phyloP scores from a whole-genome alignment of 495 filamentous ascomycete genomes.

The Trichocladium antarcticum region DNA sequence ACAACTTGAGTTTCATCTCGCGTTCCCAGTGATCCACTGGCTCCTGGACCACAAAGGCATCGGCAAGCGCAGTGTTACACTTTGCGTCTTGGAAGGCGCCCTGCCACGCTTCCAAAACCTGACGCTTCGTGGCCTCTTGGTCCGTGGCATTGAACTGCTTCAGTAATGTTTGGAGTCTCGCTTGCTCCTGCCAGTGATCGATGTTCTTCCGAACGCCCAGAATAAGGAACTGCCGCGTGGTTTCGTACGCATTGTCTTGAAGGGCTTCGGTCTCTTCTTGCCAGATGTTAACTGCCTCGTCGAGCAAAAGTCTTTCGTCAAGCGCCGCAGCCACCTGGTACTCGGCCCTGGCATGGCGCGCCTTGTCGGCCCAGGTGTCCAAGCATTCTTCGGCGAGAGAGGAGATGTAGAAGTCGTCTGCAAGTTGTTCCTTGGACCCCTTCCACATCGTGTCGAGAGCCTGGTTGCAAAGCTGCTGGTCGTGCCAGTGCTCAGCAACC shows the following conservation, averaged over 20 bases:
- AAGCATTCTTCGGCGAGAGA: constrained; percentile 2
- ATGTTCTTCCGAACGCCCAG: constrained; percentile 10
- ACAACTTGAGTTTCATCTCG: constrained; percentile 19
- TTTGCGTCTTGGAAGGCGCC: neutral
- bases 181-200: constrained; percentile 21
- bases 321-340: constrained; percentile 14
- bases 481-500: constrained; percentile 15
- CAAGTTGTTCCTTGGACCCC: constrained; percentile 14
- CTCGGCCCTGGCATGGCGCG: constrained; percentile 8
- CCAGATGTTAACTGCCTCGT: constrained; percentile 24
- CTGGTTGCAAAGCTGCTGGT: constrained; percentile 6
- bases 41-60: constrained; percentile 9
- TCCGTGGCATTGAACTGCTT: constrained; percentile 8
- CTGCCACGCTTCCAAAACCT: constrained; percentile 12
- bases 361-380: constrained; percentile 11
- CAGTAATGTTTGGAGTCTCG: constrained; percentile 14
- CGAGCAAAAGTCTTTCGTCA: constrained; percentile 23
- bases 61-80: constrained; percentile 7
- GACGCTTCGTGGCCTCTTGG: constrained; percentile 4
- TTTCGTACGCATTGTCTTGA: constrained; percentile 13
- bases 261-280: constrained; percentile 20
- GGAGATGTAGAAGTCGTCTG: constrained; percentile 13
- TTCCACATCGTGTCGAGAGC: constrained; percentile 14
- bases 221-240: constrained; percentile 8
- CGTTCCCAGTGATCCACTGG: constrained; percentile 17